Base-by-base conservation (phyloP, 257 asterid genomes). In the Eustoma russellianum region DNA sequence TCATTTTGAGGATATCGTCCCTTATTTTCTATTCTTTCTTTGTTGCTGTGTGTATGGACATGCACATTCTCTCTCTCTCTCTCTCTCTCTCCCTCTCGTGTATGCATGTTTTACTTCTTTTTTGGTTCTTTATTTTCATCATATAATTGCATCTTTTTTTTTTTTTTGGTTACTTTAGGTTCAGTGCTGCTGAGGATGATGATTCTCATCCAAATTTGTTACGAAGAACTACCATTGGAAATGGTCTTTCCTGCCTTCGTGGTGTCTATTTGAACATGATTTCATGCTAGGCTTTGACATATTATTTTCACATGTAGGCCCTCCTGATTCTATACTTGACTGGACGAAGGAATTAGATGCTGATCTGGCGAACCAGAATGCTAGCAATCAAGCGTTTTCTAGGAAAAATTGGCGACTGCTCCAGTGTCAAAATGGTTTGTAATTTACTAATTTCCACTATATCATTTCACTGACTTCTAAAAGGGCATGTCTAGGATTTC, bases 351-450 rank as follows among this genome's bases (percentile, higher is more conserved):
- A 80, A 68, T 46, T 86, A 46, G 89, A 82, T 62, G 69, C 92
- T 33, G 89, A 85, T 57, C 60, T 82, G 62, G 76, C 83, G 57
- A 79, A 65, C 68, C 93, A 83, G 51, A 82, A 75, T 61, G 73
- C 77, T 17, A 72, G 59, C 59, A 83, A 72, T 66, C 95, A 82
- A 66, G 80, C 77, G 46, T 88, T 88, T 75, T 75, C 95, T 35
- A 77, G 91, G 75, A 88, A 80, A 74, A 68, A 73, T 63, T 85
- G 97, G 92, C 94, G 95, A 64, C 81, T 88, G 62, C 95, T 88
- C 68, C 90, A 85, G 63, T 85, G 97, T 74, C 97, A 85, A 72
- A 82, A 88, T 48, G 97, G 97, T 85, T 51, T 3, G 72, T 67
- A 52, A 54, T n/a, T n/a, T n/a, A n/a, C n/a, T n/a, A n/a, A n/a